phyloP scores from a whole-genome alignment of 2,329 filamentous ascomycete species.

The Aspergillus piperis region DNA sequence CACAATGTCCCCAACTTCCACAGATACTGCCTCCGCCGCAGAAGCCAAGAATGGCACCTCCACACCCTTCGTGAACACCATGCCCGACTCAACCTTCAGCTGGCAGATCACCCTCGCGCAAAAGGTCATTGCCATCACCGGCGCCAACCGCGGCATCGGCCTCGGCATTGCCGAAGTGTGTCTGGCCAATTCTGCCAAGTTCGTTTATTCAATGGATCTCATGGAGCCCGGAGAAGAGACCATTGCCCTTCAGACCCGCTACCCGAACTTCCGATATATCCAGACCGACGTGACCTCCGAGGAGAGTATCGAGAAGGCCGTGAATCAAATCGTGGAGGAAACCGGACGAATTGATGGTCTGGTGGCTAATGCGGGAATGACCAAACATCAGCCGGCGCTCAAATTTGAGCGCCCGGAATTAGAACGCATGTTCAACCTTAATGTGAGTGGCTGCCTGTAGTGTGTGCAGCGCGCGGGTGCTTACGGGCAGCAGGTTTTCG shows the following conservation, averaged over 20 bases:
- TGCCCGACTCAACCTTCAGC: conserved; percentile 45
- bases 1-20: not conserved
- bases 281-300: conserved; percentile 51
- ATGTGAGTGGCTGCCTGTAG: conserved; percentile 26
- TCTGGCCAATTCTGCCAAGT: conserved; percentile 46
- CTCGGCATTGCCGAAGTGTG: conserved; percentile 51
- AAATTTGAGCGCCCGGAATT: conserved; percentile 45
- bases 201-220: conserved; percentile 45
- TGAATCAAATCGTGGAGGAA: conserved; percentile 43
- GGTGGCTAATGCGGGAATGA: conserved; percentile 46
- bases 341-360: conserved; percentile 48
- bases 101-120: conserved; percentile 49
- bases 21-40: not conserved
- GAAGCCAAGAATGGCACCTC: not conserved
- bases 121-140: conserved; percentile 41
- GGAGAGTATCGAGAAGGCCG: conserved; percentile 41
- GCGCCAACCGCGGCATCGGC: conserved; percentile 44
- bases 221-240: conserved; percentile 37
- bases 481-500: conserved; percentile 22
- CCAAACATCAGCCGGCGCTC: conserved; percentile 51
- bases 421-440: conserved; percentile 49
- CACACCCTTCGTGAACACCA: conserved; percentile 39
- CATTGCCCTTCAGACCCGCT: conserved; percentile 39
- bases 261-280: conserved; percentile 48
- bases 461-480: not conserved